Evolutionary conservation across 2,329 filamentous ascomycete genomes (phyloP).

Genomic region (Lachnellula cervina): DNA sequence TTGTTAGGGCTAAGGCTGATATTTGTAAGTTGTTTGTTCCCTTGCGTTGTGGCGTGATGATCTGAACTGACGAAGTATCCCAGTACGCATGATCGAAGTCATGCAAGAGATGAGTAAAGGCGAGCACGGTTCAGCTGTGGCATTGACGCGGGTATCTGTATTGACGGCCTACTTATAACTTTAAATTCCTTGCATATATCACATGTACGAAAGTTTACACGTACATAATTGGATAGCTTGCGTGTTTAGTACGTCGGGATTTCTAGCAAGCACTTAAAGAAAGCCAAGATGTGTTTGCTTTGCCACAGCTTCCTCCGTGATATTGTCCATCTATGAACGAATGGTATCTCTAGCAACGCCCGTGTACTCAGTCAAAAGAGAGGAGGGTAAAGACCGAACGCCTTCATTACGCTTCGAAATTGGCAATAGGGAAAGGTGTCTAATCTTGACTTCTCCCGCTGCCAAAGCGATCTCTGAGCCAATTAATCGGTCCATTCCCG

Average conservation of each 20-base stretch:
- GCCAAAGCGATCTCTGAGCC: constrained; percentile 25
- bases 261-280: neutral
- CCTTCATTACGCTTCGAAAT: neutral
- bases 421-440: neutral
- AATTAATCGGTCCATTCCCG: constrained; percentile 17
- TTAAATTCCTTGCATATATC: neutral
- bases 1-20: constrained; percentile 54
- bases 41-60: neutral
- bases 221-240: neutral
- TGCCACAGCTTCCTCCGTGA: neutral
- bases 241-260: neutral
- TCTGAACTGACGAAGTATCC: neutral
- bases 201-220: neutral
- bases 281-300: too few relatives aligned
- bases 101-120: constrained; percentile 54
- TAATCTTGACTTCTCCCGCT: constrained; percentile 3
- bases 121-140: constrained; percentile 53
- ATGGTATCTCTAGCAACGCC: neutral
- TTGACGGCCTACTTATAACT: constrained; percentile 43
- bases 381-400: neutral
- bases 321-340: neutral
- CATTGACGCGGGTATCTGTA: constrained; percentile 54
- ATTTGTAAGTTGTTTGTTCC: constrained; percentile 47
- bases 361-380: neutral
- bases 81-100: constrained; percentile 60